Base-by-base conservation (phyloP, 768 basidiomycete genomes). In the Phanerochaete sordida region DNA sequence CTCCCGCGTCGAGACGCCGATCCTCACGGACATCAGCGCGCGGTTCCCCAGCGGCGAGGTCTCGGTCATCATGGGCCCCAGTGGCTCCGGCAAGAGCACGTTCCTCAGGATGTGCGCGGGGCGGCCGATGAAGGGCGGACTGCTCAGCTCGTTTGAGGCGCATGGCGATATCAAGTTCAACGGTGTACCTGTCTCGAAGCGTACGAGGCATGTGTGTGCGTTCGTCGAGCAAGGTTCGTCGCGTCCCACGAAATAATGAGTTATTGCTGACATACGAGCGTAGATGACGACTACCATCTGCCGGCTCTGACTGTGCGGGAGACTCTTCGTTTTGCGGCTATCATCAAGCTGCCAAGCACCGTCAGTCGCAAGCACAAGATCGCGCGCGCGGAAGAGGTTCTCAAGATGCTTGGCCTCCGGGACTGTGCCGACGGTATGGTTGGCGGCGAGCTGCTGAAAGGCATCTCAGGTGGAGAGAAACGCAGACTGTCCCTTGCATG, bases 391-490 rank as follows among this genome's bases (percentile, higher is more conserved):
- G 80, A 81, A 59, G 78, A 79, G 52, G 77, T 81, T 1, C 61
- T 81, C 2, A 47, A 68, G 26, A 77, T 79, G 76, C 71, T 81
- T 19, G 79, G 80, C 0, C 64, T 81, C 31, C 74, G 74, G 57
- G 74, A 76, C 47, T 79, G 78, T 57, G 79, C 79, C n/a, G 74
- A 80, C 61, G 70, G 74, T 21, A 70, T 77, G 23, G 77, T 81
- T 30, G 80, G 80, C 24, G 79, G 79, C 1, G 73, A 74, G 46
- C 58, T 77, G 67, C 58, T 71, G 37, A 72, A 78, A 64, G 79
- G 79, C 1, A 81, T 81, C 35, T 74, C 72, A 11, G 80, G 80
- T 5, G 80, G 80, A n/a, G 79, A 81, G 63, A 81, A 81, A 65
- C 65, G 79, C 1, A 69, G 80, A 30, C 65, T 81, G 9, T 77